Base-by-base conservation (phyloP, 2,329 filamentous ascomycete genomes). In the Colletotrichum melonis region DNA sequence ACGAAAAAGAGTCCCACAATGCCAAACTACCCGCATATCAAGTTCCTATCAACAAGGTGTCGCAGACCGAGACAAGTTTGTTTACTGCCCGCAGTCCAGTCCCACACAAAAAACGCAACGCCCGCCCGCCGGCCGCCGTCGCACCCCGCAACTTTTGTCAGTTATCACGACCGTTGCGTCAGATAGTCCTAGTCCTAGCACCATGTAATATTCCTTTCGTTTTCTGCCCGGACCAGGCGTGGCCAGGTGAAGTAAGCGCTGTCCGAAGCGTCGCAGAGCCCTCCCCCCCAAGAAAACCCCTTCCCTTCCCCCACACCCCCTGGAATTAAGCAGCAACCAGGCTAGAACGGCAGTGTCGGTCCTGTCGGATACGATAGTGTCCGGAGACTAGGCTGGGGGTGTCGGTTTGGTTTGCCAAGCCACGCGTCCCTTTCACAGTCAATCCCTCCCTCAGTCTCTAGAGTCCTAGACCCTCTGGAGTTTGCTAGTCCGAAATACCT, bases 281-380 rank as follows among this genome's bases (percentile, higher is more conserved):
- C 32, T 14, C 32, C 32, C 32, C 24, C 26, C 26, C 26, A 26
- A 26, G 26, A 26, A 26, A 26, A 26, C 26, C 26, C 26, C 26
- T 26, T 26, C 26, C 4, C 35, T 42, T 16, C 14, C 35, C 35
- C 16, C 42, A n/a, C 42, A 19, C 42, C 42, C 38, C 42, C 42
- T 46, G 16, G 16, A 46, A 46, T 46, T 4, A n/a, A n/a, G 42
- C 42, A 46, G 16, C 19, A 42, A 16, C 30, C 62, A 52, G 46
- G 62, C 63, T 46, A 63, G 42, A 67, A 67, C 35, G 69, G 57
- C 49, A 57, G 56, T 54, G 56, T 57, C 35, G 69, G 49, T 38
- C 49, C 42, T 58, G 56, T 57, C 56, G 69, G 63, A 71, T 67
- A 49, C 57, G 22, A 62, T 35, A 16, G 63, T 26, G 56, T 67